Conservation (phyloP, 2,329 filamentous ascomycete genomes). For the Pyrenochaeta sp. region DNA sequence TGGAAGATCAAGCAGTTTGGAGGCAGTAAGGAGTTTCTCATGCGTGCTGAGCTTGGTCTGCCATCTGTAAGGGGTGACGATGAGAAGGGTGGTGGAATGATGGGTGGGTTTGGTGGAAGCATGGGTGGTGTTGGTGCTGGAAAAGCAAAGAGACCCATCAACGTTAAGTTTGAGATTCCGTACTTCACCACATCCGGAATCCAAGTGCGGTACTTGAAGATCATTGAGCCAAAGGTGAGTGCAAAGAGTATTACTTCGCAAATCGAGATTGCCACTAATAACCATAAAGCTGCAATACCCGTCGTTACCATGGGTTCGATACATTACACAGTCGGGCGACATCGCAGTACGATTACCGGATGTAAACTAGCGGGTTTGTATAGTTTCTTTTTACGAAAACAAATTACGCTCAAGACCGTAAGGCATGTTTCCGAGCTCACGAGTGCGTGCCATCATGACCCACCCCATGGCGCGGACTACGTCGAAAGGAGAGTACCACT, state of each 20-base stretch:
- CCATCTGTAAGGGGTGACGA: constrained; percentile 95
- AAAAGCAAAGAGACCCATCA: constrained; percentile 95
- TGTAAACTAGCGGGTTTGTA: constrained; percentile 64
- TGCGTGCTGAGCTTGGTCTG: constrained; percentile 94
- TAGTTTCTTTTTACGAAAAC: background rate
- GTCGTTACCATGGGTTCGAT: constrained; percentile 95
- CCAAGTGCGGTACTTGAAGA: constrained; percentile 97
- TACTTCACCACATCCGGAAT: constrained; percentile 99
- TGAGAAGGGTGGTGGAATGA: constrained; percentile 96
- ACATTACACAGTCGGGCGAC: constrained; percentile 97
- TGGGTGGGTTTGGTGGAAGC: constrained; percentile 93
- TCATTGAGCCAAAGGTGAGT: constrained; percentile 96
- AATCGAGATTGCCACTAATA: constrained; percentile 7
- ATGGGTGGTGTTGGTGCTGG: constrained; percentile 86
- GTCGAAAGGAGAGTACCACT: no score
- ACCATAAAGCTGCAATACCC: constrained; percentile 89
- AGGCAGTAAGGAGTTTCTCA: constrained; percentile 97
- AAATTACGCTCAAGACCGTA: no score
- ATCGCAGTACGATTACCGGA: constrained; percentile 96
- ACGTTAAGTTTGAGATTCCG: constrained; percentile 99
- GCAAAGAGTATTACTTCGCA: background rate
- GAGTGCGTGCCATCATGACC: no score
- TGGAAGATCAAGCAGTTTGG: constrained; percentile 99
- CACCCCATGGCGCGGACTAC: no score
- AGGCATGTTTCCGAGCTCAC: no score